Evolutionary conservation across 1,284 basidiomycete genomes (phyloP).

Genomic region (Rhodotorula sp.): DNA sequence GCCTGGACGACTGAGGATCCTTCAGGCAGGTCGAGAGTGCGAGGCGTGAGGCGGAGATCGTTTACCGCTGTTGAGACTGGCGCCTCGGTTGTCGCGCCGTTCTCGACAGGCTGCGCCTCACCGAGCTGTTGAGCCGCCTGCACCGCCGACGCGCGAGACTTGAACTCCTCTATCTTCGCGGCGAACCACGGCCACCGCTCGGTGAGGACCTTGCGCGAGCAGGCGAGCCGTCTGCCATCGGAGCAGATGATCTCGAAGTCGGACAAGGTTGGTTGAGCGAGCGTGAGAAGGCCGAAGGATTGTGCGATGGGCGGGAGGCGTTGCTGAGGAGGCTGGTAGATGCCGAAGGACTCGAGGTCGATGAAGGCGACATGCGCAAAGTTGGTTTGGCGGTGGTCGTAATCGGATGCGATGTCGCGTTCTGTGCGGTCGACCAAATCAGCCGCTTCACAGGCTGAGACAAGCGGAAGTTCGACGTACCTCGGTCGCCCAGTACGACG

Average conservation of each 20-base stretch:
- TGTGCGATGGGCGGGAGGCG: slow-evolving; percentile 54
- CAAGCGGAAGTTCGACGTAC: slow-evolving; percentile 2
- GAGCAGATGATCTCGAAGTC: slow-evolving; percentile 93
- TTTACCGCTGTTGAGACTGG: neutral
- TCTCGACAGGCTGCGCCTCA: neutral
- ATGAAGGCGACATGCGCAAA: slow-evolving; percentile 88
- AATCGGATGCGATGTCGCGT: slow-evolving; percentile 84
- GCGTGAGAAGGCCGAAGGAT: slow-evolving; percentile 35
- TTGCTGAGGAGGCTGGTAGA: slow-evolving; percentile 74
- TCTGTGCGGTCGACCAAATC: slow-evolving; percentile 46
- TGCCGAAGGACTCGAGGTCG: slow-evolving; percentile 86
- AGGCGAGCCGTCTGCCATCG: slow-evolving; percentile 77
- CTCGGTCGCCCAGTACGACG: slow-evolving; percentile 79
- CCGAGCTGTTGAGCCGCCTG: slow-evolving; percentile 11
- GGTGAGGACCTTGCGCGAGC: slow-evolving; percentile 75
- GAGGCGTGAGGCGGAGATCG: slow-evolving; percentile 74
- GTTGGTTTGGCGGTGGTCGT: slow-evolving; percentile 61
- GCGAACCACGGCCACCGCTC: slow-evolving; percentile 94
- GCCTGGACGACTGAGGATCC: slow-evolving; percentile 85
- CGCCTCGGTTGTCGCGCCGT: neutral
- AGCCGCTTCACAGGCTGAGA: neutral
- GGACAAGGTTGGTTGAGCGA: slow-evolving; percentile 52
- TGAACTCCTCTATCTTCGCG: slow-evolving; percentile 54
- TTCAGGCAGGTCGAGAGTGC: slow-evolving; percentile 76
- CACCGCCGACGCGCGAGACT: slow-evolving; percentile 15